These are phyloP conservation scores for Fonsecaea multimorphosa DNA, from an alignment of 2,329 filamentous ascomycete genomes.

Conservation along the genomic window DNA sequence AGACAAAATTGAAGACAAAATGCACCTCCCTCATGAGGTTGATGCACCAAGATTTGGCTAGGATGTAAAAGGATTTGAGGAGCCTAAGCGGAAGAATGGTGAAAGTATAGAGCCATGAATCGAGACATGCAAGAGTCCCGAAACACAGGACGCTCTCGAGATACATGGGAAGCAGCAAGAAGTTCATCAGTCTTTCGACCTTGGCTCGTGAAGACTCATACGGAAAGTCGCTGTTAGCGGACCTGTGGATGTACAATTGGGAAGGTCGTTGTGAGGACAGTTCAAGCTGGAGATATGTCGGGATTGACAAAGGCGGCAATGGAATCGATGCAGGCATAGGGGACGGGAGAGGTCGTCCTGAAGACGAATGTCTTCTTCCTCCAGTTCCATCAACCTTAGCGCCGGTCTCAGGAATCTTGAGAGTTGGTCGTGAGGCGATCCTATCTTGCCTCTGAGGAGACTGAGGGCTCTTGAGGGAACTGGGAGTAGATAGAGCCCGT, in stretches of 20 bases:
- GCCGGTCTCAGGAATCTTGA: slow-evolving; percentile 27
- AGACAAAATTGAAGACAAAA: slow-evolving; percentile 77
- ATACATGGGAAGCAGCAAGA: slow-evolving; percentile 78
- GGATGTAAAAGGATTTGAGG: slow-evolving; percentile 75
- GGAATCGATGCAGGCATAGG: slow-evolving; percentile 62
- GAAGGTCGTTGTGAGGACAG: slow-evolving; percentile 66
- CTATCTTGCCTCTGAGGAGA: slow-evolving; percentile 29
- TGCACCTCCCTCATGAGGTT: slow-evolving; percentile 73
- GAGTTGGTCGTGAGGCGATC: slow-evolving; percentile 23
- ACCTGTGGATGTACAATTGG: slow-evolving; percentile 67
- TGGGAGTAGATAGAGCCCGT: slow-evolving; percentile 27
- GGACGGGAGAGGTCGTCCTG: slow-evolving; percentile 47
- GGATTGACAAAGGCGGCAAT: slow-evolving; percentile 66
- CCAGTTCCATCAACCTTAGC: slow-evolving; percentile 16
- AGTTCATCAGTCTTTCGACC: slow-evolving; percentile 88
- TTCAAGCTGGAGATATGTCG: slow-evolving; percentile 70
- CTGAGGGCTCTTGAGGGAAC: slow-evolving; percentile 27
- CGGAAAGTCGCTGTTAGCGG: slow-evolving; percentile 65
- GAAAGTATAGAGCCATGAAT: slow-evolving; percentile 95
- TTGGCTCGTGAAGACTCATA: slow-evolving; percentile 95
- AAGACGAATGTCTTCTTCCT: slow-evolving; percentile 30
- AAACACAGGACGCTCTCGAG: slow-evolving; percentile 87
- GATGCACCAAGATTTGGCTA: slow-evolving; percentile 78
- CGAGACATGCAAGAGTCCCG: slow-evolving; percentile 86
- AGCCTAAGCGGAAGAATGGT: slow-evolving; percentile 94